These are phyloP conservation scores for Amborella trichopoda DNA, from an alignment of 164 flowering plant species.

Conservation along the genomic window DNA sequence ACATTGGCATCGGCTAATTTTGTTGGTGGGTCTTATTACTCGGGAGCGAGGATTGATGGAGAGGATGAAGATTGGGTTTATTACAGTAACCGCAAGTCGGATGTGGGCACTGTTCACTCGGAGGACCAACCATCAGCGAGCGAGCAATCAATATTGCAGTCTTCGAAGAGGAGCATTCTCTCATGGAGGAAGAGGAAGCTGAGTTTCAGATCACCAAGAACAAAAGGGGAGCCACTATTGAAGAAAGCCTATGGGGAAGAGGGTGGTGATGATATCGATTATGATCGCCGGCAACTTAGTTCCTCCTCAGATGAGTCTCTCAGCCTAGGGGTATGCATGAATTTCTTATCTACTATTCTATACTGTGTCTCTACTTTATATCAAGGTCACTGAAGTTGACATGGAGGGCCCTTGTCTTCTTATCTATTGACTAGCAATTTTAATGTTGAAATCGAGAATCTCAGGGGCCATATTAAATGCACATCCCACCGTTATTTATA, in stretches of 20 bases:
- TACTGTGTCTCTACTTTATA: too few species aligned
- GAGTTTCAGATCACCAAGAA: constrained; percentile 84
- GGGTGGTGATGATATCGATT: constrained; percentile 99
- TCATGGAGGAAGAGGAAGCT: constrained; percentile 95
- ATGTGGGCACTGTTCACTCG: constrained; percentile 40
- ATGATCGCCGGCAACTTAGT: constrained; percentile 89
- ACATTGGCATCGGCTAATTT: constrained; percentile 76
- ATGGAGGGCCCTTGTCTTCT: too few species aligned
- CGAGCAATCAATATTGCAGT: constrained; percentile 33
- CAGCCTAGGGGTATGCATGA: constrained; percentile 51
- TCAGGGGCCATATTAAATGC: too few species aligned
- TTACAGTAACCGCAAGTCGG: constrained; percentile 76
- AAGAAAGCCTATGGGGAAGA: constrained; percentile 93
- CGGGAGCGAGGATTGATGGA: constrained; percentile 31
- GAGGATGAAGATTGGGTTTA: constrained; percentile 77
- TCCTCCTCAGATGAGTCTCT: constrained; percentile 69
- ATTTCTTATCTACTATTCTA: background rate
- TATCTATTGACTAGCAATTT: too few species aligned
- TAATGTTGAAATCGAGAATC: too few species aligned
- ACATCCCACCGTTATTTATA: too few species aligned
- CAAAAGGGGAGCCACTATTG: constrained; percentile 87
- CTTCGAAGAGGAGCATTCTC: constrained; percentile 61
- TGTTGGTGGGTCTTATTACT: constrained; percentile 55
- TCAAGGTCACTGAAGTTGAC: too few species aligned
- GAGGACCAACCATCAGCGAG: constrained; percentile 36